These are phyloP conservation scores for button mushroom (Agaricus bisporus) DNA, from an alignment of 768 basidiomycete species.

Conservation along the genomic window DNA sequence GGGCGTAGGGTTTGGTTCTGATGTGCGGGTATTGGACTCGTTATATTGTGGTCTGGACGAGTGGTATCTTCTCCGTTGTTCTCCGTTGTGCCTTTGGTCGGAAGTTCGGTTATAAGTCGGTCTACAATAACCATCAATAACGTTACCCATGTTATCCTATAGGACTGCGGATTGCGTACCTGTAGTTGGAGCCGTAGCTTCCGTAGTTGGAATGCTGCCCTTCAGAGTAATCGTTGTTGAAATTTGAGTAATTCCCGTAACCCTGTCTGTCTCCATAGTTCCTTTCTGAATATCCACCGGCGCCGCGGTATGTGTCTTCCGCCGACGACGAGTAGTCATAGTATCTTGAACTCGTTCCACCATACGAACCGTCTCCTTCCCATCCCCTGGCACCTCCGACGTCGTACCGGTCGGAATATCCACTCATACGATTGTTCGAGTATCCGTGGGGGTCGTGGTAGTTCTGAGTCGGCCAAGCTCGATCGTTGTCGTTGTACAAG, in stretches of 20 bases:
- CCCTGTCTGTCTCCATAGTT: not conserved
- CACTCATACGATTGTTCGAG: not conserved
- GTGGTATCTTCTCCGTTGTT: not conserved
- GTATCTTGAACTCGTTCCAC: not conserved
- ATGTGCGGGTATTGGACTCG: not conserved
- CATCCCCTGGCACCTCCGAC: not conserved
- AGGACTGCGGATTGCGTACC: not conserved
- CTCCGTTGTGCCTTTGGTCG: not conserved
- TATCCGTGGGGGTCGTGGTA: not conserved
- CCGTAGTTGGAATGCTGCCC: conserved; percentile 3
- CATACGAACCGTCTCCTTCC: not conserved
- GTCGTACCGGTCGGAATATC: not conserved
- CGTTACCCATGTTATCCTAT: not conserved
- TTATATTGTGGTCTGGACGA: not conserved
- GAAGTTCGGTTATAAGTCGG: not conserved
- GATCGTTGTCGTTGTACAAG: not conserved
- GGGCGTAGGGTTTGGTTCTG: not conserved
- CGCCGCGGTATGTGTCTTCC: no score
- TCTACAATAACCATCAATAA: no score
- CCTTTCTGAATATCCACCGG: not conserved
- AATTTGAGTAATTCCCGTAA: not conserved
- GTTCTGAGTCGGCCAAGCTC: not conserved
- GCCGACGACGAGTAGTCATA: no score
- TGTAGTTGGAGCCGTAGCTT: not conserved
- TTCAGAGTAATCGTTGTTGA: conserved; percentile 8